Evolutionary conservation across 2,329 filamentous ascomycete species (phyloP).

Genomic region (Aspergillus fructus): DNA sequence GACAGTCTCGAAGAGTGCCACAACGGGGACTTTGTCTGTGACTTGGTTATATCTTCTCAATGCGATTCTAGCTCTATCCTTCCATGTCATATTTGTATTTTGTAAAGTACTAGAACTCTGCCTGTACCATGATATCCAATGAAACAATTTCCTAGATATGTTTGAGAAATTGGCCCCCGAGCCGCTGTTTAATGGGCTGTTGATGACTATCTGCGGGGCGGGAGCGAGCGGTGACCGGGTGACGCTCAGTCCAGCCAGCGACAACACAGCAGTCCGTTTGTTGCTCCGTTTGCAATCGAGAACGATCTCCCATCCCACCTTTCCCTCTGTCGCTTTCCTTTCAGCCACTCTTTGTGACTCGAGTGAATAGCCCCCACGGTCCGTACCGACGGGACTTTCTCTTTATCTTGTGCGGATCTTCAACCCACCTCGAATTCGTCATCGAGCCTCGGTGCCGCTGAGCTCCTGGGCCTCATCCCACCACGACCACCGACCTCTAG

Average conservation of each 20-base stretch:
- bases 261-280: slow-evolving; percentile 25
- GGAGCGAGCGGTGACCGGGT: slow-evolving; percentile 24
- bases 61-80: slow-evolving; percentile 6
- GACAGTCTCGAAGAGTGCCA: not conserved
- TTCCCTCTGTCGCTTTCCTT: not conserved
- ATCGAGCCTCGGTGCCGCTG: slow-evolving; percentile 2
- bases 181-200: not conserved
- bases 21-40: not conserved
- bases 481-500: not conserved
- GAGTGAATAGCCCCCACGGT: not conserved
- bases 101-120: slow-evolving; percentile 13
- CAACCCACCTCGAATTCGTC: not conserved
- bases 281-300: slow-evolving; percentile 8
- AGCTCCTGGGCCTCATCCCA: not conserved
- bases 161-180: not conserved
- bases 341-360: not conserved
- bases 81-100: slow-evolving; percentile 5
- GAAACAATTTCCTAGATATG: not conserved
- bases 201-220: slow-evolving; percentile 17
- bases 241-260: slow-evolving; percentile 17
- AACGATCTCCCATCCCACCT: slow-evolving; percentile 3
- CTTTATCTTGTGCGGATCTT: not conserved
- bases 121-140: slow-evolving; percentile 23
- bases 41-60: slow-evolving; percentile 5
- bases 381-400: not conserved